Evolutionary conservation across 2,329 filamentous ascomycete genomes (phyloP).

Genomic region (Epichloe typhina): DNA sequence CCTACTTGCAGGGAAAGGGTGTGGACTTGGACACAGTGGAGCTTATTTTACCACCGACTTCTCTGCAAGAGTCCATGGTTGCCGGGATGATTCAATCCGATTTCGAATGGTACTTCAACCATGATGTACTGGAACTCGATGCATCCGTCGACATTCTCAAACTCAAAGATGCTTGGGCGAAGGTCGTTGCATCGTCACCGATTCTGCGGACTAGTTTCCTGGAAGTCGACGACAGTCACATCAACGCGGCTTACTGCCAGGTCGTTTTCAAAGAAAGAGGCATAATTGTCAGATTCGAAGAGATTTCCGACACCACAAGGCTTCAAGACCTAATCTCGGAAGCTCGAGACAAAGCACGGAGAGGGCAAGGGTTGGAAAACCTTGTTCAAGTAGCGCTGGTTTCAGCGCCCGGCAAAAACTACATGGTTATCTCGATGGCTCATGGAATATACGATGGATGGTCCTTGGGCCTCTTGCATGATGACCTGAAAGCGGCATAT

Average conservation of each 20-base stretch:
- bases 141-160: slow-evolving; percentile 37
- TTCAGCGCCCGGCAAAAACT: slow-evolving; percentile 19
- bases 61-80: slow-evolving; percentile 78
- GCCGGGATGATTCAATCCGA: slow-evolving; percentile 66
- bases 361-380: slow-evolving; percentile 20
- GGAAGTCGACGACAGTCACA: slow-evolving; percentile 45
- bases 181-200: slow-evolving; percentile 46
- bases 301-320: slow-evolving; percentile 18
- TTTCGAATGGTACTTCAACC: slow-evolving; percentile 71
- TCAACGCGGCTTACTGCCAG: slow-evolving; percentile 39
- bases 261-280: slow-evolving; percentile 22
- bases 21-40: slow-evolving; percentile 33
- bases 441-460: slow-evolving; percentile 87
- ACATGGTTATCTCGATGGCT: slow-evolving; percentile 56
- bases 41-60: slow-evolving; percentile 58
- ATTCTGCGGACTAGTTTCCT: slow-evolving; percentile 67
- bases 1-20: slow-evolving; percentile 22
- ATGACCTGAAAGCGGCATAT: slow-evolving; percentile 57
- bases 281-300: slow-evolving; percentile 10
- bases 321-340: slow-evolving; percentile 22
- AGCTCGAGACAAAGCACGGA: slow-evolving; percentile 24
- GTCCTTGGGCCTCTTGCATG: slow-evolving; percentile 63
- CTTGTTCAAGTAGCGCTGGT: slow-evolving; percentile 39
- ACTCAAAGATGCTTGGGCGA: slow-evolving; percentile 48
- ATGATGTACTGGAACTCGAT: slow-evolving; percentile 57